Evolutionary conservation across 768 basidiomycete genomes (phyloP).

Genomic region (Suillus subalutaceus): DNA sequence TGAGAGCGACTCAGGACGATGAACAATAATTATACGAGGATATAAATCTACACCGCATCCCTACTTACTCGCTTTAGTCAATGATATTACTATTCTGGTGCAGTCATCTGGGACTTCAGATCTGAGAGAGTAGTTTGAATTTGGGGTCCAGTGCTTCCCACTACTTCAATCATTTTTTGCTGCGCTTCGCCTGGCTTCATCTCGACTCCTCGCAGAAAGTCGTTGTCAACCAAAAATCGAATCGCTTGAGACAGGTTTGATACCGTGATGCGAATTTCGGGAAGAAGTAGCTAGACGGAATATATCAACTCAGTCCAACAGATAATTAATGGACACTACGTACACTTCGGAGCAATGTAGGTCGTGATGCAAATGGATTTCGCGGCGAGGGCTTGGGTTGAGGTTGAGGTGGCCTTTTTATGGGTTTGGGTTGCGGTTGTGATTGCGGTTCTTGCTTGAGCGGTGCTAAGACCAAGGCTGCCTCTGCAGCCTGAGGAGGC

Average conservation of each 20-base stretch:
- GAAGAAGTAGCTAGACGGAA: slow-evolving; percentile 65
- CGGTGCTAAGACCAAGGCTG: slow-evolving; percentile 3
- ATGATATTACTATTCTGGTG: slow-evolving; percentile 1
- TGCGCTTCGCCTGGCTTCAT: slow-evolving; percentile 76
- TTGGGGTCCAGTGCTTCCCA: slow-evolving; percentile 32
- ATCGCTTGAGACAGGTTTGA: slow-evolving; percentile 94
- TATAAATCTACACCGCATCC: slow-evolving; percentile 6
- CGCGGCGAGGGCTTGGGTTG: slow-evolving; percentile 54
- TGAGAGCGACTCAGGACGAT: slow-evolving; percentile 13
- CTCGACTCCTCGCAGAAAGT: slow-evolving; percentile 83
- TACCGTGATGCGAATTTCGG: slow-evolving; percentile 85
- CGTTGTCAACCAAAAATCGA: slow-evolving; percentile 86
- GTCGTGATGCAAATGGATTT: slow-evolving; percentile 69
- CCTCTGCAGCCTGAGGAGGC: slow-evolving; percentile 18
- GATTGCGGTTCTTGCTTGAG: slow-evolving; percentile 13
- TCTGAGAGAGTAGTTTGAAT: slow-evolving; percentile 12
- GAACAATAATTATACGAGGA: neutral
- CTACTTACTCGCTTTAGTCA: slow-evolving; percentile 1
- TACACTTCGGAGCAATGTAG: slow-evolving; percentile 81
- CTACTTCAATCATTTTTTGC: slow-evolving; percentile 63
- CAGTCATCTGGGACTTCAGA: neutral
- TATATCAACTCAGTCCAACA: neutral
- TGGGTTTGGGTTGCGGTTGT: slow-evolving; percentile 12
- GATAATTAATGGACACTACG: slow-evolving; percentile 21
- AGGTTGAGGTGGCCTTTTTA: slow-evolving; percentile 28